phyloP scores from a whole-genome alignment of 371 early-diverging fungal genomes.

The Saksenaea vasiformis region DNA sequence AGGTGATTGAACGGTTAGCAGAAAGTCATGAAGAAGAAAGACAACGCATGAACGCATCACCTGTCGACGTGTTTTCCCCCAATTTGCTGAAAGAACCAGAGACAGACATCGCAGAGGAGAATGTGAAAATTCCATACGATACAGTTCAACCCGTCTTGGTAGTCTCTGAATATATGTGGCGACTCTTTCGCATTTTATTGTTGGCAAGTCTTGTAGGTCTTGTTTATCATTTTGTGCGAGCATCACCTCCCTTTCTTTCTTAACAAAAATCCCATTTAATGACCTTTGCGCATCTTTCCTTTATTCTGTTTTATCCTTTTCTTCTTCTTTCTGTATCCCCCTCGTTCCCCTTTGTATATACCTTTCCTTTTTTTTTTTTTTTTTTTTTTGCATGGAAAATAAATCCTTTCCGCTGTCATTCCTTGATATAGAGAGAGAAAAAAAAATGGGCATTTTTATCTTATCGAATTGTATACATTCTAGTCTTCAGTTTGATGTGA shows the following conservation, averaged over 20 bases:
- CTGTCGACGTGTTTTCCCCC: slow-evolving; percentile 17
- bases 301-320: neutral
- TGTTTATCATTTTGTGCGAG: slow-evolving; percentile 36
- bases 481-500: too few species aligned
- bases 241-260: slow-evolving; percentile 16
- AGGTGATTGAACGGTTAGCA: slow-evolving; percentile 44
- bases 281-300: slow-evolving; percentile 4
- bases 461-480: too few species aligned
- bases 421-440: neutral
- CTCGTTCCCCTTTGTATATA: neutral
- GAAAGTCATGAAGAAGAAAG: slow-evolving; percentile 33
- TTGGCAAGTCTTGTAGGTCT: slow-evolving; percentile 43
- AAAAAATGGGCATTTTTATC: neutral
- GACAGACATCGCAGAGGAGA: slow-evolving; percentile 2
- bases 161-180: slow-evolving; percentile 45
- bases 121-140: neutral
- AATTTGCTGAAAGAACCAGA: slow-evolving; percentile 19
- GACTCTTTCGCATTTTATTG: slow-evolving; percentile 38
- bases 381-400: neutral
- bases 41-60: slow-evolving; percentile 2
- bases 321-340: neutral
- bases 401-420: neutral
- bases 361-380: neutral
- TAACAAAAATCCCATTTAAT: slow-evolving; percentile 8
- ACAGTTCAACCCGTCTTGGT: slow-evolving; percentile 11